Evolutionary conservation across 257 asterid species (phyloP).

Genomic region (Solanum chilense): DNA sequence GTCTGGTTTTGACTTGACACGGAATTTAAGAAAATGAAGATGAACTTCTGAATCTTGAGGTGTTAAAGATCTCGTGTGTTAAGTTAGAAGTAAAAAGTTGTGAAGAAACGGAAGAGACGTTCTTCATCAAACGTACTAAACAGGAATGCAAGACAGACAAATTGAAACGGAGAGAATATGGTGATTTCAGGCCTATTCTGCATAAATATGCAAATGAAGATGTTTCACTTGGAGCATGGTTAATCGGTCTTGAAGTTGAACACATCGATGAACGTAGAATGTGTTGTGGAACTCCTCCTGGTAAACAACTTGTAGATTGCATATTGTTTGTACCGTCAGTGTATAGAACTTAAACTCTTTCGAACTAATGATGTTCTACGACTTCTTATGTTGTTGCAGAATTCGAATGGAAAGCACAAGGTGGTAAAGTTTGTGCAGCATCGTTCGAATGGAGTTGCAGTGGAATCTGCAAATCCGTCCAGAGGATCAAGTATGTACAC

Average conservation of each 20-base stretch:
- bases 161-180: not conserved
- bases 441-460: slow-evolving; percentile 61
- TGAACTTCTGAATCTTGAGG: not conserved
- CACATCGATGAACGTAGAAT: slow-evolving; percentile 39
- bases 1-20: not conserved
- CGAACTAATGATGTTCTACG: not conserved
- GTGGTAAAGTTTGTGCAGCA: slow-evolving; percentile 39
- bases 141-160: not conserved
- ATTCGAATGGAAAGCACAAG: slow-evolving; percentile 35
- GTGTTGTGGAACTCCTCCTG: slow-evolving; percentile 54
- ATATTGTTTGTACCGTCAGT: not conserved
- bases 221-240: slow-evolving; percentile 51
- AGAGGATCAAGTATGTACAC: slow-evolving; percentile 41
- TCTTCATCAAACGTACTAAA: not conserved
- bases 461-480: slow-evolving; percentile 51
- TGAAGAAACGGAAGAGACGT: not conserved
- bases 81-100: too few species aligned
- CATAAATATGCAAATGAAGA: slow-evolving; percentile 63
- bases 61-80: too few species aligned
- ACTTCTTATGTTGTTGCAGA: slow-evolving; percentile 15
- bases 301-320: slow-evolving; percentile 1
- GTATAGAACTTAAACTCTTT: not conserved
- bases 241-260: slow-evolving; percentile 51
- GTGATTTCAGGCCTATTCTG: slow-evolving; percentile 31
- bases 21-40: not conserved